Conservation (phyloP, 257 asterid genomes). For the Solanum paucissectum region DNA sequence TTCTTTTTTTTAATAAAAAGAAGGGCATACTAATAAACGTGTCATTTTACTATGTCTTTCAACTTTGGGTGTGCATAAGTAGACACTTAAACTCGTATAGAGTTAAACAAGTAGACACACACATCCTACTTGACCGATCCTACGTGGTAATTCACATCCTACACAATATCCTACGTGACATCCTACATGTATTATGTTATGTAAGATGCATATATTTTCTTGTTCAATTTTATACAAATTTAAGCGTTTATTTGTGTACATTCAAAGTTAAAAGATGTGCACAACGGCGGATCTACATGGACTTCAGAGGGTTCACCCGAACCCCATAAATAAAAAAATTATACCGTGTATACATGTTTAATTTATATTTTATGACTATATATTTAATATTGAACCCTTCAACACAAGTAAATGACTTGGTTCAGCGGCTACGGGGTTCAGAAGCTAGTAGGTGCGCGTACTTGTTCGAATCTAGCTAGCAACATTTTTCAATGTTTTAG, state of each 20-base stretch:
- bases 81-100: no score
- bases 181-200: no score
- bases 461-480: rapidly evolving
- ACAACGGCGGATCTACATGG: rapidly evolving
- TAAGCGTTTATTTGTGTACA: no score
- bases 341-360: no score
- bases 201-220: rapidly evolving
- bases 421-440: not conserved
- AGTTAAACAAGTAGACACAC: not conserved
- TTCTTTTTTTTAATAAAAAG: no score
- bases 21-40: not conserved
- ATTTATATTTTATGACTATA: not conserved
- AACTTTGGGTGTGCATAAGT: rapidly evolving
- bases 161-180: not conserved
- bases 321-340: no score
- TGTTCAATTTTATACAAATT: no score
- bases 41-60: no score
- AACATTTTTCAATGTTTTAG: not conserved
- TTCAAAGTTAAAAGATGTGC: not conserved
- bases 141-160: no score
- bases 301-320: not conserved
- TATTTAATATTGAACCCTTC: no score
- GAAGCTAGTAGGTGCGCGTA: not conserved
- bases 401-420: not conserved
- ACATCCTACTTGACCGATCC: no score